A percentile compares a stretch with the other conserved stretches of the same genome.
Conservation (phyloP, 345 rosid genomes). For the Salix viminalis region DNA sequence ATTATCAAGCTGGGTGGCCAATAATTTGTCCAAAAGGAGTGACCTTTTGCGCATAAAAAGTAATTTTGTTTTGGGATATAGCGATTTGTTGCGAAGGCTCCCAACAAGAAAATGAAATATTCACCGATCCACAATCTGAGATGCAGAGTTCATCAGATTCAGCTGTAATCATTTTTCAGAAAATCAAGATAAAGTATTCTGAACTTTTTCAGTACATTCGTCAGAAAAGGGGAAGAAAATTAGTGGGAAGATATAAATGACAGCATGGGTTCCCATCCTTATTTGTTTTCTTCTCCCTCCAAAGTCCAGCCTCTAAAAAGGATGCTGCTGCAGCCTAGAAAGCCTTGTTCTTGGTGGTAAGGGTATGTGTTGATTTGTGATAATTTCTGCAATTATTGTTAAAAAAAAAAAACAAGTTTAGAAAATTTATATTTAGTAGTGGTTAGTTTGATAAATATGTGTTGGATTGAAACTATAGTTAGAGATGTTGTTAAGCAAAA, state of each 20-base stretch:
- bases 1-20: neutral
- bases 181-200: neutral
- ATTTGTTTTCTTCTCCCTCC: neutral
- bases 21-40: neutral
- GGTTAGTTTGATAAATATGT: too few relatives aligned
- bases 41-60: neutral
- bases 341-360: neutral
- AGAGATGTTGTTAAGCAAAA: too few relatives aligned
- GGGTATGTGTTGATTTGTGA: too few relatives aligned
- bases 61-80: neutral
- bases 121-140: neutral
- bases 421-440: too few relatives aligned
- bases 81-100: neutral
- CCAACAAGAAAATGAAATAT: neutral
- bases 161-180: neutral
- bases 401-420: too few relatives aligned
- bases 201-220: neutral
- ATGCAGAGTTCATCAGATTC: neutral
- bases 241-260: neutral
- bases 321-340: neutral
- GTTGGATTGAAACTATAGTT: too few relatives aligned
- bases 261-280: neutral
- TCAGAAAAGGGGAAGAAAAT: neutral
- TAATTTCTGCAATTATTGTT: too few relatives aligned
- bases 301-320: neutral